Percentiles rank a stretch among this genome's conserved stretches.
phyloP scores from a whole-genome alignment of 306 rosid species.

The Inga laurina region DNA sequence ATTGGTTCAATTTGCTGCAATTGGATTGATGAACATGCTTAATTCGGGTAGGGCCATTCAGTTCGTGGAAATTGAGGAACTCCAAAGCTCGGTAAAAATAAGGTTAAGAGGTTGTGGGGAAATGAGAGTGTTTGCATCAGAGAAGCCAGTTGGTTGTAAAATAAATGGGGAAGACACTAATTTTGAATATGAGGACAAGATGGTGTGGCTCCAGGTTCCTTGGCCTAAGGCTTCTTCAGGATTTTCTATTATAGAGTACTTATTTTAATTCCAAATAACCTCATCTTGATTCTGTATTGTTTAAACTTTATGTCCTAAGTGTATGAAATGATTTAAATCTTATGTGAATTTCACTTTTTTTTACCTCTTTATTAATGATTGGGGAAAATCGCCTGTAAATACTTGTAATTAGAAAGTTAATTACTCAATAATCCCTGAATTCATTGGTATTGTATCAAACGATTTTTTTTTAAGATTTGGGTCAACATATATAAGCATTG shows the following conservation, averaged over 20 bases:
- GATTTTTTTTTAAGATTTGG: no score
- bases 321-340: background rate
- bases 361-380: background rate
- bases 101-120: slow-evolving; percentile 62
- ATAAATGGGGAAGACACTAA: slow-evolving; percentile 48
- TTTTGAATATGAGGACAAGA: slow-evolving; percentile 50
- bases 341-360: background rate
- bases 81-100: slow-evolving; percentile 35
- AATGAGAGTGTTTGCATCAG: slow-evolving; percentile 56
- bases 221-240: slow-evolving; percentile 48
- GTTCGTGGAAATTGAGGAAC: slow-evolving; percentile 42
- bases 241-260: slow-evolving; percentile 49
- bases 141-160: slow-evolving; percentile 52
- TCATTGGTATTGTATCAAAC: no score
- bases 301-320: background rate
- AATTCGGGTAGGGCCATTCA: slow-evolving; percentile 68
- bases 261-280: slow-evolving; percentile 35
- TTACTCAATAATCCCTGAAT: no score
- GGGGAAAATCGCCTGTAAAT: no score
- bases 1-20: slow-evolving; percentile 55
- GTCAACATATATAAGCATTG: no score
- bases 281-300: background rate
- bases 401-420: no score
- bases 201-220: slow-evolving; percentile 48
- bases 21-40: slow-evolving; percentile 75